phyloP scores from a whole-genome alignment of 371 early-diverging fungal genomes.

The Haplosporangium sp. region DNA sequence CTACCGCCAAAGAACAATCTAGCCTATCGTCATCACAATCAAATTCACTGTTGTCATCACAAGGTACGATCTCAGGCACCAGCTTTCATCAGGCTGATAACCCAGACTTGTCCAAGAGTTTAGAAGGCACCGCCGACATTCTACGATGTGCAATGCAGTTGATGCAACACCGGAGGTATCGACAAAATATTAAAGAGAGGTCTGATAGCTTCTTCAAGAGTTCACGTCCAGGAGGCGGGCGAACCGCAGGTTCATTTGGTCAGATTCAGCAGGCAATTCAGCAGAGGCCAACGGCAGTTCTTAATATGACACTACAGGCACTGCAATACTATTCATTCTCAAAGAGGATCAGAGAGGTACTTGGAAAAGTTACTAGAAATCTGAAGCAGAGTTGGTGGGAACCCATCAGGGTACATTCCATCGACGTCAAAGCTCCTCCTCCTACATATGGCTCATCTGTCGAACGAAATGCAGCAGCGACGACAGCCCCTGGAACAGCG shows the following conservation, averaged over 20 bases:
- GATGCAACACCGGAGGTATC: conserved; percentile 38
- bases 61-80: not conserved
- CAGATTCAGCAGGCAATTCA: conserved; percentile 47
- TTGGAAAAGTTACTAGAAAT: conserved; percentile 26
- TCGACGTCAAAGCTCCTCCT: conserved; percentile 32
- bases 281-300: conserved; percentile 43
- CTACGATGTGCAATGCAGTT: conserved; percentile 38
- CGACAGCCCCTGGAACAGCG: not conserved
- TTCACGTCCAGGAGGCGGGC: conserved; percentile 49
- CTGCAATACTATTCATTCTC: conserved; percentile 50
- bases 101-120: conserved; percentile 3
- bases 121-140: conserved; percentile 34
- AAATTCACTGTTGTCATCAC: not conserved
- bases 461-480: not conserved
- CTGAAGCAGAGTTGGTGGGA: conserved; percentile 51
- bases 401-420: conserved; percentile 33
- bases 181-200: conserved; percentile 50
- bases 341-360: conserved; percentile 33
- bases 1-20: conserved; percentile 5
- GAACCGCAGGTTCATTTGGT: conserved; percentile 36
- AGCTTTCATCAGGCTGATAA: not conserved
- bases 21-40: not conserved
- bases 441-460: not conserved
- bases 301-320: conserved; percentile 31
- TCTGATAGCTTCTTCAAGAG: conserved; percentile 52